Evolutionary conservation across 2,329 filamentous ascomycete genomes (phyloP), one percentile per base, ranked within the genome.

Genomic region (Colletotrichum liriopes): DNA sequence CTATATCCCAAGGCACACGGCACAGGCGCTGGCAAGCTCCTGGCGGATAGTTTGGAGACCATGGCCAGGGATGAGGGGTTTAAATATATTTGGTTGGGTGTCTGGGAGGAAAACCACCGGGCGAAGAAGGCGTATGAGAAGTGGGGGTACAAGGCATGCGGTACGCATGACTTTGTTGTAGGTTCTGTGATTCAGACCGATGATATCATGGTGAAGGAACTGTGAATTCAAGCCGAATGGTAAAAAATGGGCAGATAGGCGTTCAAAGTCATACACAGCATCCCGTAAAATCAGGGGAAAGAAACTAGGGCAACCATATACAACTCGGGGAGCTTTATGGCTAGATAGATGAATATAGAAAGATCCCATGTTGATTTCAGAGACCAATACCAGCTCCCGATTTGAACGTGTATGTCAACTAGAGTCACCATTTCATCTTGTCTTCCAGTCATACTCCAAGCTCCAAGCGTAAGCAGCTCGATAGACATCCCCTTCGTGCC

Each of bases 91-190:
- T 87, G 85, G 84, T 75, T 87, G 12, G 85, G 85, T 0, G 85
- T 86, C 12, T 87, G 85, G 85, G 83, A 87, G 62, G 82, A 85
- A 73, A 87, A 86, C 64, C 45, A 65, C 1, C 79, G 75, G 39
- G 84, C 84, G 0, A 78, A 80, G 32, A 78, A 69, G 43, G 77
- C 83, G 5, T 87, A 87, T 74, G 78, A 78, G 68, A 82, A 78
- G 74, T 79, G 81, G 75, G 85, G 85, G 0, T 87, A 83, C 67
- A 71, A 66, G 20, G 75, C 74, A 29, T 79, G 85, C 0, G 85
- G 85, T 0, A 47, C 77, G 12, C 84, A 86, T 72, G 80, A 82
- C 11, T 87, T 86, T 74, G 78, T 76, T 0, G 76, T 86, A 54
- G 85, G 85, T 0, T 75, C 73, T 1, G 79, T 82, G 29, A 77